Conservation (phyloP, 768 basidiomycete species). For the Calocybe cyanea region DNA sequence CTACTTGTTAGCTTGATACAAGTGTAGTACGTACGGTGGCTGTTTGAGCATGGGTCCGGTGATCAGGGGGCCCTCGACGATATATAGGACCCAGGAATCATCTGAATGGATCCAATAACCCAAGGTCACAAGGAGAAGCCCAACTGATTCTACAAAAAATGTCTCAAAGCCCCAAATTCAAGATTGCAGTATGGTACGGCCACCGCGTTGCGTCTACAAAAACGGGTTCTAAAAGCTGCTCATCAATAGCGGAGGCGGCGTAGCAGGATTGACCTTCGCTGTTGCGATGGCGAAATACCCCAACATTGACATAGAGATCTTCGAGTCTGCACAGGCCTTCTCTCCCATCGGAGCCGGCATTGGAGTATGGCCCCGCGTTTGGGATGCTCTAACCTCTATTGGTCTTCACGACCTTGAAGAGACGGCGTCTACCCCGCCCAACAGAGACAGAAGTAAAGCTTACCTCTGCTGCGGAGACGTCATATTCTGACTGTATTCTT, state of each 20-base stretch:
- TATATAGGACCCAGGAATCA: too few species aligned
- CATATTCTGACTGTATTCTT: not conserved
- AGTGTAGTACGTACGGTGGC: too few species aligned
- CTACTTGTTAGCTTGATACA: too few species aligned
- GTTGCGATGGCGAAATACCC: conserved; percentile 13
- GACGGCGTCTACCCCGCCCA: conserved; percentile 13
- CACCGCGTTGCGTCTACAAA: too few species aligned
- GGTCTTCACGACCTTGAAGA: conserved; percentile 29
- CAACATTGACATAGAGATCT: conserved; percentile 14
- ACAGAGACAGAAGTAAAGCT: conserved; percentile 17
- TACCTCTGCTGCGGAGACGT: not conserved
- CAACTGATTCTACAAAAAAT: too few species aligned
- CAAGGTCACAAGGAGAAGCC: too few species aligned
- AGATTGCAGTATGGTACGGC: conserved; percentile 10
- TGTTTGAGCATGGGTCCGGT: too few species aligned
- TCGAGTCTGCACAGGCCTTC: conserved; percentile 14
- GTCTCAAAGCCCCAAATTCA: conserved; percentile 8
- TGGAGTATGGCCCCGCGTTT: conserved; percentile 26
- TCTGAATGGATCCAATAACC: too few species aligned
- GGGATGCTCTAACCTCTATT: conserved; percentile 34
- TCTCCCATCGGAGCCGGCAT: conserved; percentile 18
- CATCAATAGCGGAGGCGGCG: conserved; percentile 14
- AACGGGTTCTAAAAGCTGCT: too few species aligned
- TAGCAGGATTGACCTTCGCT: conserved; percentile 17
- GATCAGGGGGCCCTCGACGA: too few species aligned